Evolutionary conservation across 345 rosid species (phyloP).

Genomic region (Sonneratia caseolaris): DNA sequence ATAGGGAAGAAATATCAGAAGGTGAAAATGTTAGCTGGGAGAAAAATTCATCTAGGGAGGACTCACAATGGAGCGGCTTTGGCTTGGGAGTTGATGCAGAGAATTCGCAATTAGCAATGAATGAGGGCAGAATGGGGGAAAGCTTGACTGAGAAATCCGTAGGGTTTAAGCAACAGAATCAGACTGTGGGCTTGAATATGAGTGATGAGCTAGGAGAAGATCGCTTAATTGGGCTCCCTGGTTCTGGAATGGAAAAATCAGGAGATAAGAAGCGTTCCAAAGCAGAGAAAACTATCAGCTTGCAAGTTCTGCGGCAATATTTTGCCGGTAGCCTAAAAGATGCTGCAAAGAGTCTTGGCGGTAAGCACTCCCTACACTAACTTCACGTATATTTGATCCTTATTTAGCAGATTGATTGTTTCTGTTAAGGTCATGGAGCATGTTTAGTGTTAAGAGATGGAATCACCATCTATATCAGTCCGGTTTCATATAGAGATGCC

Average conservation of each 20-base stretch:
- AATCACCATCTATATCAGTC: background rate
- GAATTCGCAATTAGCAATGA: background rate
- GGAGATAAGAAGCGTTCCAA: constrained; percentile 52
- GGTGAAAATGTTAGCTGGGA: constrained; percentile 14
- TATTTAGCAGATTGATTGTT: background rate
- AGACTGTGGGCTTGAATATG: constrained; percentile 19
- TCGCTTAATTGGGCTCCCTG: constrained; percentile 27
- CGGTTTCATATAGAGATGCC: background rate
- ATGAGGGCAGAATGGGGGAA: background rate
- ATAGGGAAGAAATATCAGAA: background rate
- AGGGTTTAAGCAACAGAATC: constrained; percentile 14
- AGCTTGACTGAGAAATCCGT: constrained; percentile 17
- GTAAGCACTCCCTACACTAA: constrained; percentile 28
- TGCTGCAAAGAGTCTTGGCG: constrained; percentile 86
- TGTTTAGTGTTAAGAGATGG: background rate
- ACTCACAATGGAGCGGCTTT: background rate
- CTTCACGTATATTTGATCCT: background rate
- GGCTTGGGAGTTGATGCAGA: background rate
- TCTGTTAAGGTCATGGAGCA: background rate
- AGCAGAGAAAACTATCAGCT: constrained; percentile 59
- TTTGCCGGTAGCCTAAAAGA: constrained; percentile 89
- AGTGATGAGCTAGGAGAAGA: constrained; percentile 33
- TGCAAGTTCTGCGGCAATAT: constrained; percentile 63
- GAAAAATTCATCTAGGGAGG: background rate
- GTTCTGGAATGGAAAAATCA: constrained; percentile 21